These are phyloP conservation scores for Astrothelium macrocarpum DNA, from an alignment of 495 filamentous ascomycete species.

Conservation along the genomic window DNA sequence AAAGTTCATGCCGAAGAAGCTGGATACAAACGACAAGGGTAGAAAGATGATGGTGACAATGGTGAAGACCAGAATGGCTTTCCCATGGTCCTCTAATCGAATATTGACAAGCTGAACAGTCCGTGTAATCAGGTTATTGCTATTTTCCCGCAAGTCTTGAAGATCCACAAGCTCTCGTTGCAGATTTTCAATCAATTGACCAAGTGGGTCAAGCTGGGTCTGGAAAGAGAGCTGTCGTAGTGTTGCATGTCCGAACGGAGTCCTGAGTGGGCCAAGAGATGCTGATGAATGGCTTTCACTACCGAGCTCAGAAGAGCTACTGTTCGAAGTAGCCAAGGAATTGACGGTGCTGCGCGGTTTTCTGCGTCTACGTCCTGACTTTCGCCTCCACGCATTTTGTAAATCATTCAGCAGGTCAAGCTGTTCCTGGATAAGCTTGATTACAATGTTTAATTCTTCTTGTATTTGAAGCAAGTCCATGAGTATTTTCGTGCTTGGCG, in stretches of 20 bases:
- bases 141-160: conserved; percentile 32
- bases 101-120: conserved; percentile 37
- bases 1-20: conserved; percentile 38
- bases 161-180: conserved; percentile 30
- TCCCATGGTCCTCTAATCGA: conserved; percentile 34
- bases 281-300: not conserved
- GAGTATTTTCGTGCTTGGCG: conserved; percentile 33
- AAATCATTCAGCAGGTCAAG: conserved; percentile 27
- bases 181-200: conserved; percentile 31
- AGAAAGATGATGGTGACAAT: conserved; percentile 37
- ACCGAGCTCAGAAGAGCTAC: not conserved
- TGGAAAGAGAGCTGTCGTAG: conserved; percentile 24
- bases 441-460: conserved; percentile 34
- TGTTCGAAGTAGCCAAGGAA: not conserved
- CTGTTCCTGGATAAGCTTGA: conserved; percentile 34
- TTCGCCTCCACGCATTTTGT: conserved; percentile 6
- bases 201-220: conserved; percentile 23
- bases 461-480: conserved; percentile 34
- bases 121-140: conserved; percentile 32
- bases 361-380: not conserved
- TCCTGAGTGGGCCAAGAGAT: not conserved
- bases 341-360: not conserved
- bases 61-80: conserved; percentile 36
- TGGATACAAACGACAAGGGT: conserved; percentile 32
- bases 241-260: conserved; percentile 8